Evolutionary conservation across 208 protist species (phyloP).

Genomic region (Leishmania amazonensis): DNA sequence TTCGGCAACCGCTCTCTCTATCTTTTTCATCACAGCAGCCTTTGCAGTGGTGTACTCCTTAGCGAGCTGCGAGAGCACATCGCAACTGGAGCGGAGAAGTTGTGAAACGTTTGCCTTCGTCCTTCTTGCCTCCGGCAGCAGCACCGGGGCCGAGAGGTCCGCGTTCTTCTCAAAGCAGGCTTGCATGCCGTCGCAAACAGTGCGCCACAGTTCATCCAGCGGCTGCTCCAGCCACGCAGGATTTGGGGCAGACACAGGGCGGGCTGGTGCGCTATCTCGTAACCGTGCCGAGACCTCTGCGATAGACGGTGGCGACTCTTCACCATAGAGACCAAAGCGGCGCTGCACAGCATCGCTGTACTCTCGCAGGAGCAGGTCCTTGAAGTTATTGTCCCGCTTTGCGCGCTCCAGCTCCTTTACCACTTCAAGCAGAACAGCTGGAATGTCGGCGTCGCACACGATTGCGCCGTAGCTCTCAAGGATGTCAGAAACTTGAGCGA

Average conservation of each 20-base stretch:
- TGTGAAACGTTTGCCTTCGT: conserved; percentile 19
- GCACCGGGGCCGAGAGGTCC: conserved; percentile 9
- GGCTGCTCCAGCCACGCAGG: conserved; percentile 31
- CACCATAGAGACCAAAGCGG: conserved; percentile 50
- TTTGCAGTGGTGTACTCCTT: conserved; percentile 25
- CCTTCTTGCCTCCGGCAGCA: conserved; percentile 17
- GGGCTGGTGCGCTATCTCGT: conserved; percentile 2
- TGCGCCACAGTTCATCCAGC: conserved; percentile 13
- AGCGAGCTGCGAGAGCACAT: conserved; percentile 1
- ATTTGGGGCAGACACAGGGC: not conserved
- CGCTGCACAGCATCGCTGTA: conserved; percentile 45
- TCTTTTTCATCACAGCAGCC: not conserved
- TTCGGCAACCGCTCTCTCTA: not conserved
- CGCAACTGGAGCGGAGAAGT: conserved; percentile 5
- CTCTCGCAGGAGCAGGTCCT: conserved; percentile 49
- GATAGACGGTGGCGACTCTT: conserved; percentile 32
- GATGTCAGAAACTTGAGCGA: conserved; percentile 59
- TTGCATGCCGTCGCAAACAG: not conserved
- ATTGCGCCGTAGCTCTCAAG: conserved; percentile 52
- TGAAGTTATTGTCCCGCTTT: conserved; percentile 45
- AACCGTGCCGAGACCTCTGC: conserved; percentile 18
- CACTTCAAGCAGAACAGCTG: conserved; percentile 42
- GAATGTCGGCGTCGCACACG: conserved; percentile 32
- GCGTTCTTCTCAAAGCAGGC: conserved; percentile 14
- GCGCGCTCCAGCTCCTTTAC: conserved; percentile 57